Evolutionary conservation across 306 rosid species (phyloP), one percentile per base, ranked within the genome.

Genomic region (Oxytropis ochrocephala): DNA sequence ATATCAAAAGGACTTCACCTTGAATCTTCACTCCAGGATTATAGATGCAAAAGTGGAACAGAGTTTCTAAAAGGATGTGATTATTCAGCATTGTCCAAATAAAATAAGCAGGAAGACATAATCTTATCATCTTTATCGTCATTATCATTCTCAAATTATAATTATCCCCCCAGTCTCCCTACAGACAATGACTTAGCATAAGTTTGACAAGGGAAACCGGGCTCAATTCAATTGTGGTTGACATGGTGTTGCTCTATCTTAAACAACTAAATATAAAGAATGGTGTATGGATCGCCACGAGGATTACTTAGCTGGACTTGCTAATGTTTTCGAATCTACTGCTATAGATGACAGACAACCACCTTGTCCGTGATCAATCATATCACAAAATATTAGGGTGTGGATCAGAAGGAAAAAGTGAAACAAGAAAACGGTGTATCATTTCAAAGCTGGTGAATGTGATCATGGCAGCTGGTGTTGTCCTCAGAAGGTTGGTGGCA

Each of bases 401-500:
- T 36, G 89, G 86, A 83, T 84, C 90, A 18, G 88, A 77, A 33
- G 95, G 88, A 75, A 65, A 87, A 63, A 17, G 64, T 11, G 86
- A 75, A 68, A 85, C 90, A 63, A 91, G 97, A 81, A 81, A 91
- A 1, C 97, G 92, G 36, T 91, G 97, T 74, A 91, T 88, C 97
- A 88, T 91, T 73, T 91, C 97, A 73, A 91, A 88, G 84, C 97
- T 91, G 66, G 97, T 91, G 84, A 91, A 88, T 64, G 95, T 91
- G 77, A 91, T 91, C 27, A 78, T 89, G 16, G 95, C 97, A 35
- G 97, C 95, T 53, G 97, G 97, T 8, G 97, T 91, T 5, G 97
- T 91, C 75, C 97, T 83, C 57, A 91, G 56, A 83, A 88, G 97
- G 81, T 91, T 91, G 69, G 85, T 85, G 30, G 89, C 96, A 29